phyloP scores from a whole-genome alignment of 257 asterid genomes.

The Henckelia pumila region DNA sequence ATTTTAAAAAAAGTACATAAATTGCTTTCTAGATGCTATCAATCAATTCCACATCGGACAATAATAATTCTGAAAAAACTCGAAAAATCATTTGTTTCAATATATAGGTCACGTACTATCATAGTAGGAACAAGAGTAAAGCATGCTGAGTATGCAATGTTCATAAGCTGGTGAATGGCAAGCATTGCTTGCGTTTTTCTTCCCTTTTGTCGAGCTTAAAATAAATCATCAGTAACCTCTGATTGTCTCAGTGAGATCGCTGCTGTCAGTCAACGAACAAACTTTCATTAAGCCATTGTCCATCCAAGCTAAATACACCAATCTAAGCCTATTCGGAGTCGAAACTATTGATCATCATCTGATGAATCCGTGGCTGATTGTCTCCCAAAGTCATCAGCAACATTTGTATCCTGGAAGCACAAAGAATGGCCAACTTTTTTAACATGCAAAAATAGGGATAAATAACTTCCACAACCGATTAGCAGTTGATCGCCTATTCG shows the following conservation, averaged over 20 bases:
- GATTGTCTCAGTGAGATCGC: not conserved
- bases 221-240: not conserved
- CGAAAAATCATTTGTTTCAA: conserved; percentile 1
- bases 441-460: not conserved
- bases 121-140: not conserved
- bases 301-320: conserved; percentile 2
- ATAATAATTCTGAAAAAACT: not conserved
- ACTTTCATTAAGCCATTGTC: not conserved
- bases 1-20: too few relatives aligned
- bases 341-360: conserved; percentile 44
- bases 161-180: not conserved
- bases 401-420: conserved; percentile 45
- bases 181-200: not conserved
- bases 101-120: not conserved
- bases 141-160: not conserved
- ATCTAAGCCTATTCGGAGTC: not conserved
- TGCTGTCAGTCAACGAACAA: conserved; percentile 7
- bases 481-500: not conserved
- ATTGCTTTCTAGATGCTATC: not conserved
- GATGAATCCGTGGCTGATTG: conserved; percentile 49
- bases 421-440: not conserved
- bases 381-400: conserved; percentile 45
- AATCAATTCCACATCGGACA: not conserved
- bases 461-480: not conserved
- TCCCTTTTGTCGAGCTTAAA: not conserved